Conservation (phyloP, 371 early-diverging fungal species). For the Lichtheimia corymbifera region DNA sequence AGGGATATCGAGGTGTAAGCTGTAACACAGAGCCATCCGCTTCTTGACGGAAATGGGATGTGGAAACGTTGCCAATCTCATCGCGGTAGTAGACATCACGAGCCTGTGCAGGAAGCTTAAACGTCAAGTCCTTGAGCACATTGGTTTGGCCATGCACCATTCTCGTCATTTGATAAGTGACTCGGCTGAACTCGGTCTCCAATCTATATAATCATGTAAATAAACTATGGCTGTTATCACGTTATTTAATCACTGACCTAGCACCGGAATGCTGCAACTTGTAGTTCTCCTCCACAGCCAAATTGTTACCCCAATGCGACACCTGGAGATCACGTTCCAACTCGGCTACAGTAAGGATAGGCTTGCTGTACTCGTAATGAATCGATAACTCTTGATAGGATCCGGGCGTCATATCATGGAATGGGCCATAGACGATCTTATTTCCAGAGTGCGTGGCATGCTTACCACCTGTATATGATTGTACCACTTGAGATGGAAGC, state of each 20-base stretch:
- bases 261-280: constrained; percentile 84
- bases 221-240: background rate
- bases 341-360: constrained; percentile 66
- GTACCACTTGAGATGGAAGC: constrained; percentile 38
- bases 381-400: constrained; percentile 49
- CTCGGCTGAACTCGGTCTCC: constrained; percentile 74
- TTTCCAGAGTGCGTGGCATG: constrained; percentile 43
- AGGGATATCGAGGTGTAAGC: constrained; percentile 86
- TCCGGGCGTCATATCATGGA: constrained; percentile 38
- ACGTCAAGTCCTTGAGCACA: constrained; percentile 56
- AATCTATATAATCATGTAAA: constrained; percentile 49
- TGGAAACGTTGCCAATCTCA: constrained; percentile 96
- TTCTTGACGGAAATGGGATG: constrained; percentile 71
- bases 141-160: constrained; percentile 59
- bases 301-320: constrained; percentile 83
- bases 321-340: constrained; percentile 78
- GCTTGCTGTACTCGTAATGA: constrained; percentile 69
- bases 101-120: constrained; percentile 67
- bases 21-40: constrained; percentile 57
- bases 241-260: constrained; percentile 43
- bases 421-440: constrained; percentile 81
- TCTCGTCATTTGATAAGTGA: constrained; percentile 59
- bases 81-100: constrained; percentile 86
- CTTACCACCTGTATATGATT: constrained; percentile 40
- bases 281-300: constrained; percentile 86